These are phyloP conservation scores for Globisporangium abappressorium DNA, from an alignment of 352 stramenopile genomes.

Conservation along the genomic window DNA sequence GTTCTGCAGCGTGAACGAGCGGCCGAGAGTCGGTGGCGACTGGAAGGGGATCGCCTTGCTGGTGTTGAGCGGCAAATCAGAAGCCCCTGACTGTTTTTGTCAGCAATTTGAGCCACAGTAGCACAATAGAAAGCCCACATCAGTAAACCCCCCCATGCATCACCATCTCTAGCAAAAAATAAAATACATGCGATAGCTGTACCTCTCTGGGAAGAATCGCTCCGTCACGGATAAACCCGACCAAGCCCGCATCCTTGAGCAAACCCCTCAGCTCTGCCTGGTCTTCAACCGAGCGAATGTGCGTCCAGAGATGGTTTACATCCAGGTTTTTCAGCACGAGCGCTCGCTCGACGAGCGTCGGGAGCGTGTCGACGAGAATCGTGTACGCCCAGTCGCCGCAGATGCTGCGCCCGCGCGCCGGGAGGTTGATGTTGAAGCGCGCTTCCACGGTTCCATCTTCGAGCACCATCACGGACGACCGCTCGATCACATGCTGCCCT, in stretches of 20 bases:
- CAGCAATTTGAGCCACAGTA: background rate
- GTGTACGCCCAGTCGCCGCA: constrained; percentile 90
- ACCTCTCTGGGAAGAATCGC: constrained; percentile 88
- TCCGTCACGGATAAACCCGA: constrained; percentile 93
- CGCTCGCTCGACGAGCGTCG: constrained; percentile 75
- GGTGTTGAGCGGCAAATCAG: constrained; percentile 43
- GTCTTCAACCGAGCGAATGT: constrained; percentile 93
- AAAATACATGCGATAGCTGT: too few relatives aligned
- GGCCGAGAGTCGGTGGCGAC: constrained; percentile 77
- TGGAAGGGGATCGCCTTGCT: constrained; percentile 74
- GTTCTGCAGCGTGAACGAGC: constrained; percentile 89
- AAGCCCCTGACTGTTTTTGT: constrained; percentile 42
- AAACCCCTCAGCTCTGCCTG: constrained; percentile 87
- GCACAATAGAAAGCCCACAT: background rate
- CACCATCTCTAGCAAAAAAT: too few relatives aligned
- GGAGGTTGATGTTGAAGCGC: constrained; percentile 95
- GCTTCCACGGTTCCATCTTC: constrained; percentile 84
- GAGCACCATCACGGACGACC: constrained; percentile 84
- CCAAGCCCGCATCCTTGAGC: constrained; percentile 77
- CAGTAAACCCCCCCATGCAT: too few relatives aligned
- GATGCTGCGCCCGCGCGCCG: constrained; percentile 91
- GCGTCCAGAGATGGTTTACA: constrained; percentile 55
- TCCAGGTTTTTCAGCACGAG: constrained; percentile 83
- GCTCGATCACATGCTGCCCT: constrained; percentile 93
- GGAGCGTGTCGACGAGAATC: constrained; percentile 90